A percentile compares a stretch with the other conserved stretches of the same genome.
phyloP scores from a whole-genome alignment of 345 rosid species.

The Eucalyptus guilfoylei region DNA sequence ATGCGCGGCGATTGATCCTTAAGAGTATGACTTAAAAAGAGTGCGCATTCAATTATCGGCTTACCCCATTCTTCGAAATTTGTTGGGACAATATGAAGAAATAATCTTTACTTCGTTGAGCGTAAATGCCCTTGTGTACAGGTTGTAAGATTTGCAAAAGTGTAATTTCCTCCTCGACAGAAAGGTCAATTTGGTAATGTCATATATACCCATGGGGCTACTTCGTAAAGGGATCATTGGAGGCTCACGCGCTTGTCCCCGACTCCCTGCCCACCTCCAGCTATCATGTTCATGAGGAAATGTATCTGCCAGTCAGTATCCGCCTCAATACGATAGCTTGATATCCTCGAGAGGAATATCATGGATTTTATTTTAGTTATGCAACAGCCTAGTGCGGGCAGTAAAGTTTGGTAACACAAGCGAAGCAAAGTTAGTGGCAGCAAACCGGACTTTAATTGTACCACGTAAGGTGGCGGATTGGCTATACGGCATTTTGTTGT shows the following conservation, averaged over 20 bases:
- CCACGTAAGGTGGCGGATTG: not conserved
- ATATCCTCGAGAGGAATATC: not conserved
- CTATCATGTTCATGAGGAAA: not conserved
- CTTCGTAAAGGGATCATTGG: not conserved
- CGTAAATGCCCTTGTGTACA: not conserved
- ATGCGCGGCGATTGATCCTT: not conserved
- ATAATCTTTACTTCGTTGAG: not conserved
- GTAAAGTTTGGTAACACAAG: not conserved
- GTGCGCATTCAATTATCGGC: not conserved
- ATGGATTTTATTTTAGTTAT: not conserved
- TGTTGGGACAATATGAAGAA: not conserved
- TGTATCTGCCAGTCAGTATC: not conserved
- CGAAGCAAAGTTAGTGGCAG: not conserved
- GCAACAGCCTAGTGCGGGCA: not conserved
- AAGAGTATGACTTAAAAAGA: not conserved
- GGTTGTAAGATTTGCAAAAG: not conserved
- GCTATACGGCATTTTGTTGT: not conserved
- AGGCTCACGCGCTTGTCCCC: not conserved
- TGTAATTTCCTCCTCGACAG: not conserved
- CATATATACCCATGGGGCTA: not conserved
- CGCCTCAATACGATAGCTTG: not conserved
- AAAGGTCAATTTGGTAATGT: not conserved
- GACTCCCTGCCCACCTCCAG: not conserved
- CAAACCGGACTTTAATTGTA: not conserved
- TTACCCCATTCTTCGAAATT: not conserved